A percentile compares a stretch with the other conserved stretches of the same genome.
Conservation (phyloP, 495 filamentous ascomycete species). For the Trichocladium antarcticum region DNA sequence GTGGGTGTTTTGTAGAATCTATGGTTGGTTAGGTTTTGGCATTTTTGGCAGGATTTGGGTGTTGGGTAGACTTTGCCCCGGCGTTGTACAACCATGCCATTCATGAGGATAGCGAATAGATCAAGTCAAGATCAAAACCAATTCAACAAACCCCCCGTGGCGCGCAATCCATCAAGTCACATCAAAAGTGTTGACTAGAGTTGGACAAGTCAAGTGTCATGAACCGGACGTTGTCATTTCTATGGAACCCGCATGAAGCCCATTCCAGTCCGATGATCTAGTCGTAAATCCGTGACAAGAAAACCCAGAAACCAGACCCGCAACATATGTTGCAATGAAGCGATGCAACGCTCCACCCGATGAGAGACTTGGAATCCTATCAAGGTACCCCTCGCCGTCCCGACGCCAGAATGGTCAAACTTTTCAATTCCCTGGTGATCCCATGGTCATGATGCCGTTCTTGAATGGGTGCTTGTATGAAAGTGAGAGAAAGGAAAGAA, state of each 20-base stretch:
- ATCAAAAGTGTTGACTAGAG: no score
- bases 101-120: background rate
- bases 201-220: background rate
- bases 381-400: constrained; percentile 19
- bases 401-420: constrained; percentile 25
- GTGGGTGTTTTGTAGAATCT: no score
- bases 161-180: no score
- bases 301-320: constrained; percentile 12
- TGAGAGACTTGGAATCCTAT: constrained; percentile 3
- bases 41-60: no score
- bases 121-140: no score
- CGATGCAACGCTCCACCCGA: constrained; percentile 10
- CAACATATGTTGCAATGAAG: constrained; percentile 13
- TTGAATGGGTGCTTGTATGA: constrained; percentile 8
- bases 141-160: no score
- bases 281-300: constrained; percentile 22
- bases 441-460: constrained; percentile 17
- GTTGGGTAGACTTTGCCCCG: no score
- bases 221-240: constrained; percentile 16
- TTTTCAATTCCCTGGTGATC: constrained; percentile 26
- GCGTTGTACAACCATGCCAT: background rate
- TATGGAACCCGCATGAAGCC: constrained; percentile 17
- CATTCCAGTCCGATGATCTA: constrained; percentile 24
- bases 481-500: constrained; percentile 11
- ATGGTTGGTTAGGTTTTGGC: no score